Base-by-base conservation (phyloP, 2,329 filamentous ascomycete genomes). In the Hypoxylon sp. region DNA sequence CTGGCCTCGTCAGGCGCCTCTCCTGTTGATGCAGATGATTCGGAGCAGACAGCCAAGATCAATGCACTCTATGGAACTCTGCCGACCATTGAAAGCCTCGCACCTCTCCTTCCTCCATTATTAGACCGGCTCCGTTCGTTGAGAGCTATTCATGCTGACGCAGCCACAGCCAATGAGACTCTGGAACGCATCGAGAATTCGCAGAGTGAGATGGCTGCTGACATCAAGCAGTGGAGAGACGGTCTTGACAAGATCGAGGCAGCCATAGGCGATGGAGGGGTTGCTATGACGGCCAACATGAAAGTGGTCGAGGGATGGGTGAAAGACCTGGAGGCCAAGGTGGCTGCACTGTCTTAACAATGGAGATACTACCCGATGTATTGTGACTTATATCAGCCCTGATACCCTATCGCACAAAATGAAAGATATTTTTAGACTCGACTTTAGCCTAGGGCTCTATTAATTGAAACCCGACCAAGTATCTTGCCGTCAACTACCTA, bases 31-130 rank as follows among this genome's bases (percentile, higher is more conserved):
- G 73, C 74, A 7, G 81, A 86, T 61, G 83, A 90, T 68, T 81
- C 85, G 7, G 93, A 97, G 72, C 91, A 96, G 73, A 86, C 89
- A 41, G 86, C 92, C 56, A 97, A 97, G 77, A 91, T 99, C 77
- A 96, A 97, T 70, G 92, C 94, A 1, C 86, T 99, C 4, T 97
- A 97, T 78, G 91, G 92, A 1, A 92, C 93, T 2, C 82, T 99
- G 14, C 91, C 94, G 1, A 96, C 93, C 0, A 96, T 99, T 63
- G 94, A 97, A 78, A 91, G 86, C 61, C 84, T 99, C 6, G 87
- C 93, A 5, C 96, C 96, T 0, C 84, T 97, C 16, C 85, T 99
- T 3, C 95, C 96, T 1, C 88, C 93, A 4, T 84, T 98, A 8
- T 84, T 99, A 9, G 94, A 97, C 74, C 88, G 96, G 25, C 82